Percentiles rank a stretch among this genome's conserved stretches.
phyloP scores from a whole-genome alignment of 371 early-diverging fungal genomes.

The Mortierella sp. region DNA sequence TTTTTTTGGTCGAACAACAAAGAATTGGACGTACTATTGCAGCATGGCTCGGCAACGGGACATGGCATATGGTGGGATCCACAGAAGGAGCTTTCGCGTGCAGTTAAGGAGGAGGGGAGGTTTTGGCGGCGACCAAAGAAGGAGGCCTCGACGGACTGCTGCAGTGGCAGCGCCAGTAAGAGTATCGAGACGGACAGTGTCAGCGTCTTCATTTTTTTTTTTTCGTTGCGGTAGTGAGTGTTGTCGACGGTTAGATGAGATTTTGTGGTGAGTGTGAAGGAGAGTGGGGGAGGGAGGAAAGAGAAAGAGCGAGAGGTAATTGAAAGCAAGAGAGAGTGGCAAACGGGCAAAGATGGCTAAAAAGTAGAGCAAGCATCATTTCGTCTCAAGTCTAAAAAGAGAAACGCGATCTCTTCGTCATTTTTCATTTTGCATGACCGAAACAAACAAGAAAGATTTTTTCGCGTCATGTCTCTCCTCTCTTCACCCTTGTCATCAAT shows the following conservation, averaged over 20 bases:
- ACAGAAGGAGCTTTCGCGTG: conserved; percentile 31
- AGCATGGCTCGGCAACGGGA: conserved; percentile 33
- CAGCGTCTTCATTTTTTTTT: background rate
- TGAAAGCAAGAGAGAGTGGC: background rate
- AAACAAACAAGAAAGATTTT: background rate
- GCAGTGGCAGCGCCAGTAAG: conserved; percentile 9
- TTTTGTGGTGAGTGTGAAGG: background rate
- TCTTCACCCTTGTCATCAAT: background rate
- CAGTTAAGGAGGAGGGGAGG: conserved; percentile 11
- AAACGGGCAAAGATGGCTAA: background rate
- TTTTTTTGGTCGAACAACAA: background rate
- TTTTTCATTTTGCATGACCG: background rate
- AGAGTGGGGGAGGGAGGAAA: no score
- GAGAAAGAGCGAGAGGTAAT: no score
- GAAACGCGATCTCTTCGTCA: background rate
- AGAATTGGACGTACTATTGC: conserved; percentile 33
- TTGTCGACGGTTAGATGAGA: background rate
- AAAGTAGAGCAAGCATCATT: background rate
- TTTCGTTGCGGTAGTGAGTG: background rate
- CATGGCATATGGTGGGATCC: conserved; percentile 51
- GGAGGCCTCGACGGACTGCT: conserved; percentile 16
- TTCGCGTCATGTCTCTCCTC: conserved; percentile 2
- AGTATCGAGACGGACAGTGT: background rate
- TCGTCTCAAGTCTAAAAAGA: background rate
- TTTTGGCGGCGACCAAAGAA: conserved; percentile 27